These are phyloP conservation scores for Phytopythium ostracodes DNA, from an alignment of 352 stramenopile species.

Conservation along the genomic window DNA sequence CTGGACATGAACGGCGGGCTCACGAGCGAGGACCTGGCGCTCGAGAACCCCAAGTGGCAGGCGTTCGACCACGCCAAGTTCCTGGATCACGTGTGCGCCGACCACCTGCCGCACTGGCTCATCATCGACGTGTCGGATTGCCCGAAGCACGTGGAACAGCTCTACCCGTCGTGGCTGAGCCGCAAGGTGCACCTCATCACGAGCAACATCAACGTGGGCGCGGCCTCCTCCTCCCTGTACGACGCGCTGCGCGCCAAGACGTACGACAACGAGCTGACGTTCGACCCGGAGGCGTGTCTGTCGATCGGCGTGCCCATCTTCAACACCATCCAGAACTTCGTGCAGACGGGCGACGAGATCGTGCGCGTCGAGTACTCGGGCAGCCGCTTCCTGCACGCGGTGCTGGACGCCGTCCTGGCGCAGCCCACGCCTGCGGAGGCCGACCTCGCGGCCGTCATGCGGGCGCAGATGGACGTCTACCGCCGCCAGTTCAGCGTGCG, in stretches of 20 bases:
- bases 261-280: slow-evolving; percentile 85
- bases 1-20: slow-evolving; percentile 62
- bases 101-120: slow-evolving; percentile 90
- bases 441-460: slow-evolving; percentile 64
- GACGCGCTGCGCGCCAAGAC: slow-evolving; percentile 65
- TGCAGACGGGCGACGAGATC: slow-evolving; percentile 91
- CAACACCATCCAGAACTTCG: slow-evolving; percentile 90
- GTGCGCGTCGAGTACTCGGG: slow-evolving; percentile 88
- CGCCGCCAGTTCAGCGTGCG: slow-evolving; percentile 44
- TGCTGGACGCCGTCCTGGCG: slow-evolving; percentile 54
- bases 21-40: slow-evolving; percentile 31
- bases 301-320: slow-evolving; percentile 90
- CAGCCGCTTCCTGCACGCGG: slow-evolving; percentile 81
- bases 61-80: slow-evolving; percentile 68
- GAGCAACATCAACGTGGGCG: slow-evolving; percentile 89
- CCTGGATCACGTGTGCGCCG: slow-evolving; percentile 70
- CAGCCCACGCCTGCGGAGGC: slow-evolving; percentile 19
- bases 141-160: slow-evolving; percentile 60
- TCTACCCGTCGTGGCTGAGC: slow-evolving; percentile 89
- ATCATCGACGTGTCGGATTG: slow-evolving; percentile 94
- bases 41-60: slow-evolving; percentile 16
- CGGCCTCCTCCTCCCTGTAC: slow-evolving; percentile 65
- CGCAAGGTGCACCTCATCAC: slow-evolving; percentile 92
- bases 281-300: slow-evolving; percentile 80
- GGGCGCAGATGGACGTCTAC: slow-evolving; percentile 56